phyloP scores from a whole-genome alignment of 2,329 filamentous ascomycete genomes.

The Neurospora sp. region DNA sequence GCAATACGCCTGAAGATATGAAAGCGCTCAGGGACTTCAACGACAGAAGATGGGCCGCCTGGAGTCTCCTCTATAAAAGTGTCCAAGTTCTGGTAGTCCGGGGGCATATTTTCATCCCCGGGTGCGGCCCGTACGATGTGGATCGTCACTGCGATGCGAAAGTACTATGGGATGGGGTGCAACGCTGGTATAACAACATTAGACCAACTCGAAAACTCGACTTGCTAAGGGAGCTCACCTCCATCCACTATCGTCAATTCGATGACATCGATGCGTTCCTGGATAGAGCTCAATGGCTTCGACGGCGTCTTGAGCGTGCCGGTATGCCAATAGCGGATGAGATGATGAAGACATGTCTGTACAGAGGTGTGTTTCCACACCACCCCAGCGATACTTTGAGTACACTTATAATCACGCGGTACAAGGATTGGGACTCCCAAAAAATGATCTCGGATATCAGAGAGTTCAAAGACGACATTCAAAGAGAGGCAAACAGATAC shows the following conservation, averaged over 20 bases:
- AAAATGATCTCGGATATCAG: background rate
- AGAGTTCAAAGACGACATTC: too few species aligned
- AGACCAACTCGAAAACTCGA: rapidly evolving
- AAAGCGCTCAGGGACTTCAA: background rate
- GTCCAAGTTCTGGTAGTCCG: too few species aligned
- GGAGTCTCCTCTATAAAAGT: background rate
- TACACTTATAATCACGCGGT: rapidly evolving
- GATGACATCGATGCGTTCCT: background rate
- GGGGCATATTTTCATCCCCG: background rate
- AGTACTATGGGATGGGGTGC: background rate
- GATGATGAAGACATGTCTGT: background rate
- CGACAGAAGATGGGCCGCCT: background rate
- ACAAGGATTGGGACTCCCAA: background rate
- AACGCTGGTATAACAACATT: background rate
- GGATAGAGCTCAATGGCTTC: background rate
- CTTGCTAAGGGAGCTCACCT: background rate
- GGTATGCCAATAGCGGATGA: background rate
- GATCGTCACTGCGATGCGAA: background rate
- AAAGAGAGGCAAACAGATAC: background rate
- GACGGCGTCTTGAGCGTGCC: background rate
- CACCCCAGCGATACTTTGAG: background rate
- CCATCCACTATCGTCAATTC: background rate
- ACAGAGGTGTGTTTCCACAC: background rate
- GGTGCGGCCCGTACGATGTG: background rate
- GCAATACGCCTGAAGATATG: background rate